Evolutionary conservation across 768 basidiomycete species (phyloP).

Genomic region (Mycena sanguinolenta): DNA sequence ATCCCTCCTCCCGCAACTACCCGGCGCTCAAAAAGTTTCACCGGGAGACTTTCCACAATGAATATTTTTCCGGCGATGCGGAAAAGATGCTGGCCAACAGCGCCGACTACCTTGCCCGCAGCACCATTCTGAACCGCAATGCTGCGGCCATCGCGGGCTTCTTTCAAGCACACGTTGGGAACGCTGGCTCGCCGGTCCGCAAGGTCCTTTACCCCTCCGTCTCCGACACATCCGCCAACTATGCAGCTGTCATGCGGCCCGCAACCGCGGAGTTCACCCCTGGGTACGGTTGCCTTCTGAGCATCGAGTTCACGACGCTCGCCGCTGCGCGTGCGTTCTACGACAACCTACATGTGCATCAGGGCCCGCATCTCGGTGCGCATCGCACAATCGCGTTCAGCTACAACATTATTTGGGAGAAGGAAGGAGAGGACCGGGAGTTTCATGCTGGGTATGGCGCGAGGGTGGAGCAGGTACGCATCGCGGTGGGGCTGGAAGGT

Average conservation of each 20-base stretch:
- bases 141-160: conserved; percentile 74
- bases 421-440: neutral
- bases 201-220: conserved; percentile 1
- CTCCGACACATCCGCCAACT: conserved; percentile 2
- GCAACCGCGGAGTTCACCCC: neutral
- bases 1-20: conserved; percentile 72
- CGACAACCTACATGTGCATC: neutral
- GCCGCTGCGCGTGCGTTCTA: neutral
- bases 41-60: conserved; percentile 68
- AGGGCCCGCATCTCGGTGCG: conserved; percentile 2
- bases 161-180: conserved; percentile 51
- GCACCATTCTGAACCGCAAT: conserved; percentile 73
- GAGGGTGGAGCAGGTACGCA: neutral
- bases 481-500: neutral
- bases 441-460: conserved; percentile 1
- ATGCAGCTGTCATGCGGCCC: neutral
- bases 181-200: neutral
- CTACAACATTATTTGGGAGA: neutral
- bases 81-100: conserved; percentile 89
- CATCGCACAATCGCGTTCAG: neutral
- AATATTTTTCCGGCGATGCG: conserved; percentile 80
- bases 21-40: conserved; percentile 61
- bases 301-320: neutral
- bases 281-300: neutral
- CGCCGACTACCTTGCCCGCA: conserved; percentile 74